A percentile compares a stretch with the other conserved stretches of the same genome.
phyloP scores from a whole-genome alignment of 2,329 filamentous ascomycete genomes.

The Fusarium denticulatum region DNA sequence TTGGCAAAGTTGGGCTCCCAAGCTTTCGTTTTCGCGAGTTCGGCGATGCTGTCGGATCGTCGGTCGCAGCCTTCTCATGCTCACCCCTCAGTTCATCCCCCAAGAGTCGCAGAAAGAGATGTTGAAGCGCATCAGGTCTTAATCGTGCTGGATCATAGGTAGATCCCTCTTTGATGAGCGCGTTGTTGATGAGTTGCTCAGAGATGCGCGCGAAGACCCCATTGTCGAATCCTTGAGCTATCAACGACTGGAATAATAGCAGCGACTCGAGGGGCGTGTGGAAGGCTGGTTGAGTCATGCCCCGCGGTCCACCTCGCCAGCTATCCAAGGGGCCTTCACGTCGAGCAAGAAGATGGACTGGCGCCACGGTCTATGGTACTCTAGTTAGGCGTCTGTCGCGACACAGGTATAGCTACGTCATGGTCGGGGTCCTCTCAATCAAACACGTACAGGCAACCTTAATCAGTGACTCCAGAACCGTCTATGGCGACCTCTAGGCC shows the following conservation, averaged over 20 bases:
- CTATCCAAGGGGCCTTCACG: constrained; percentile 65
- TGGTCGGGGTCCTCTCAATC: constrained; percentile 34
- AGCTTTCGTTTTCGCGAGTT: constrained; percentile 80
- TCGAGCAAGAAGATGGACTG: constrained; percentile 63
- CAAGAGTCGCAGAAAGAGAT: constrained; percentile 80
- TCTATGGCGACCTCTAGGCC: constrained; percentile 37
- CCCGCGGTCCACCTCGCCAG: constrained; percentile 64
- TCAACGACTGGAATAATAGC: constrained; percentile 83
- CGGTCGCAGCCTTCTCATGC: constrained; percentile 50
- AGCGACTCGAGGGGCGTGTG: constrained; percentile 90
- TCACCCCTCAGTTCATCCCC: constrained; percentile 75
- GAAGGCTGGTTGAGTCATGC: constrained; percentile 67
- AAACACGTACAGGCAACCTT: constrained; percentile 49
- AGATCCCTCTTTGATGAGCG: constrained; percentile 74
- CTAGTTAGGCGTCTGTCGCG: constrained; percentile 39
- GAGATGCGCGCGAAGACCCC: constrained; percentile 78
- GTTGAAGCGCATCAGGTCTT: constrained; percentile 79
- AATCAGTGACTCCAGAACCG: constrained; percentile 43
- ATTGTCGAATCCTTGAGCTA: constrained; percentile 71
- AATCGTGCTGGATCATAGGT: constrained; percentile 79
- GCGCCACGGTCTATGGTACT: constrained; percentile 60
- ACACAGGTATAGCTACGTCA: constrained; percentile 43
- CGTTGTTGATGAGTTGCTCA: constrained; percentile 76
- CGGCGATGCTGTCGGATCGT: constrained; percentile 60
- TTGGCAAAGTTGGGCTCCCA: constrained; percentile 69